phyloP scores from a whole-genome alignment of 139 green algal species.

The Deuterostichococcus epilithicus region DNA sequence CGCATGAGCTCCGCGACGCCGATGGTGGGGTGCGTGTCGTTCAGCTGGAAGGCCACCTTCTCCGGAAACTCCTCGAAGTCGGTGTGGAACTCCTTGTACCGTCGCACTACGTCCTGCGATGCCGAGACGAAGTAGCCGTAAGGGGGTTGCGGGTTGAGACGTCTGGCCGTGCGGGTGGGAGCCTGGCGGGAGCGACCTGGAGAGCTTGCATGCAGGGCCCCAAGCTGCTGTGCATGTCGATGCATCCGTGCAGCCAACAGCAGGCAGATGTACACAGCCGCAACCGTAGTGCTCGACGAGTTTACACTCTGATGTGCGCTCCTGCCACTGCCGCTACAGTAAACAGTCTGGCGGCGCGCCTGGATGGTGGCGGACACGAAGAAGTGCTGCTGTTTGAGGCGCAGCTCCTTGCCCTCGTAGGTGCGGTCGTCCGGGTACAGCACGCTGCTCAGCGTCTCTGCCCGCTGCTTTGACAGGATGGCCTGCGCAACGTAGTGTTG shows the following conservation, averaged over 20 bases:
- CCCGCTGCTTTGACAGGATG: conserved; percentile 93
- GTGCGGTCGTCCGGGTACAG: conserved; percentile 98
- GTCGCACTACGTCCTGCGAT: conserved; percentile 79
- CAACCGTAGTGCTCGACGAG: too few species aligned
- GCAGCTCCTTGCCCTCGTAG: conserved; percentile 96
- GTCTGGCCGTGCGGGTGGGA: too few species aligned
- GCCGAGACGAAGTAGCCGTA: too few species aligned
- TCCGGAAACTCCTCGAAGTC: conserved; percentile 70
- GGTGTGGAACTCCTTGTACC: conserved; percentile 71
- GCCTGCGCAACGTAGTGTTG: conserved; percentile 49
- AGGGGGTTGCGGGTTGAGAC: too few species aligned
- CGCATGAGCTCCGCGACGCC: conserved; percentile 96
- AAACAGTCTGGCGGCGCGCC: conserved; percentile 36
- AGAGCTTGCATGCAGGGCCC: too few species aligned
- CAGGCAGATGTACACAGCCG: too few species aligned
- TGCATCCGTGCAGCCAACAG: too few species aligned
- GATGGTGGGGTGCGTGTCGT: conserved; percentile 97
- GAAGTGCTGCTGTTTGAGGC: conserved; percentile 99
- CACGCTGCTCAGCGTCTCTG: conserved; percentile 93
- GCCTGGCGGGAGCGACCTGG: too few species aligned
- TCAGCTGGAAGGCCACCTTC: conserved; percentile 95
- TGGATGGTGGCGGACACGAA: conserved; percentile 95
- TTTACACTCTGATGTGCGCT: neutral
- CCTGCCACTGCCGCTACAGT: neutral
- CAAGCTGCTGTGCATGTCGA: too few species aligned